A percentile compares a stretch with the other conserved stretches of the same genome.
phyloP scores from a whole-genome alignment of 139 green algal species.

The Coelastrella sp. region DNA sequence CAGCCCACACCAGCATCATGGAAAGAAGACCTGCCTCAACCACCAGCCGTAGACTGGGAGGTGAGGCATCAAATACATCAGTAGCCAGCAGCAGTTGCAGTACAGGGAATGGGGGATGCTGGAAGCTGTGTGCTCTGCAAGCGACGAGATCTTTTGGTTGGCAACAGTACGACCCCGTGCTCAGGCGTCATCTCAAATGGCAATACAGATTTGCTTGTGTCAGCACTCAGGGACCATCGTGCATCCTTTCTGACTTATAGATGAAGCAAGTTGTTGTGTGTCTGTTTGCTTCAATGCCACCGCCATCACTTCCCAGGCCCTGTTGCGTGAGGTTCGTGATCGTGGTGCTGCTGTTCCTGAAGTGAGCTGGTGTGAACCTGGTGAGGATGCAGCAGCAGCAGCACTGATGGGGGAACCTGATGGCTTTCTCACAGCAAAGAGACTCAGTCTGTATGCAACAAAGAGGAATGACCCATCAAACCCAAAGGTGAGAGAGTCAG shows the following conservation, averaged over 20 bases:
- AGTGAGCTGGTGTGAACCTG: constrained; percentile 85
- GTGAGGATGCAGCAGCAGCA: constrained; percentile 70
- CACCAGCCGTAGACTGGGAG: constrained; percentile 38
- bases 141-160: too few species aligned
- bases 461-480: constrained; percentile 90
- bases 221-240: too few species aligned
- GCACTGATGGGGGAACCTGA: constrained; percentile 13
- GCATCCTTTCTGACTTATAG: too few species aligned
- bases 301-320: constrained; percentile 50
- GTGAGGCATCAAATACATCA: too few species aligned
- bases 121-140: too few species aligned
- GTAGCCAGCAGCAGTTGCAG: too few species aligned
- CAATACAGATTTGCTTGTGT: too few species aligned
- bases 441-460: constrained; percentile 79
- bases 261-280: too few species aligned
- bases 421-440: constrained; percentile 82
- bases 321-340: constrained; percentile 79
- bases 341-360: constrained; percentile 83
- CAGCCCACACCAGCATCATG: constrained; percentile 27
- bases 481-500: constrained; percentile 26
- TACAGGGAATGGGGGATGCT: too few species aligned
- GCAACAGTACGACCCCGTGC: too few species aligned
- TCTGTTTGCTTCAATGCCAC: not conserved
- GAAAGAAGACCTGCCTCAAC: not conserved
- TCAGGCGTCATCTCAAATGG: too few species aligned